phyloP scores from a whole-genome alignment of 257 asterid genomes.

The Solanum peruvianum region DNA sequence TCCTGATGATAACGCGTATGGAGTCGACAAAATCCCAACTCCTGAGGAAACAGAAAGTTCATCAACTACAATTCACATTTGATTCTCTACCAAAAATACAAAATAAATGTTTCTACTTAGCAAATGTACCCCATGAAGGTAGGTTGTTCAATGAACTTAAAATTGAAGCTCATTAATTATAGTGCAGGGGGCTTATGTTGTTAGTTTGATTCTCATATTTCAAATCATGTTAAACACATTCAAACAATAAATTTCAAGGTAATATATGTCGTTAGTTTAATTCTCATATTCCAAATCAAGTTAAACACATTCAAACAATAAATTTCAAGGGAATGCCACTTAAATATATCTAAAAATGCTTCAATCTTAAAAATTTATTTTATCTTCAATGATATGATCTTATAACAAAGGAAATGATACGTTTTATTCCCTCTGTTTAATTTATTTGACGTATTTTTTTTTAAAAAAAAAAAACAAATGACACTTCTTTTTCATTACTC shows the following conservation, averaged over 20 bases:
- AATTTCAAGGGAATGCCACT: background rate
- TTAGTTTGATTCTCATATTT: background rate
- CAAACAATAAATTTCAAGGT: background rate
- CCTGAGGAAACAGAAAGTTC: slow-evolving; percentile 25
- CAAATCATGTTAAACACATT: background rate
- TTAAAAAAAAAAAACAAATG: no score
- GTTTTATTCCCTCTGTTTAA: background rate
- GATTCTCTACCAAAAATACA: no score
- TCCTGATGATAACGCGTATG: slow-evolving; percentile 70
- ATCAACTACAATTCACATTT: background rate
- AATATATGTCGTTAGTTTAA: background rate
- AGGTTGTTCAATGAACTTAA: no score
- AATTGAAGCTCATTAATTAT: no score
- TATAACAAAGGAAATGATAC: background rate
- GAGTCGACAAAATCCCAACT: slow-evolving; percentile 75
- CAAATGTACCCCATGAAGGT: no score
- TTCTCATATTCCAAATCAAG: background rate
- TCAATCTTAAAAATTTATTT: background rate
- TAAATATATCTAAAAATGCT: background rate
- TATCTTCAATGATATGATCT: background rate
- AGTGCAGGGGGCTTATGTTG: no score
- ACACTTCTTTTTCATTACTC: no score
- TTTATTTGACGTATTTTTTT: no score
- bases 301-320: background rate
- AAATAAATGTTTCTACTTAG: no score